A percentile compares a stretch with the other conserved stretches of the same genome.
Conservation (phyloP, 495 filamentous ascomycete species). For the Amphirosellinia nigrospora region DNA sequence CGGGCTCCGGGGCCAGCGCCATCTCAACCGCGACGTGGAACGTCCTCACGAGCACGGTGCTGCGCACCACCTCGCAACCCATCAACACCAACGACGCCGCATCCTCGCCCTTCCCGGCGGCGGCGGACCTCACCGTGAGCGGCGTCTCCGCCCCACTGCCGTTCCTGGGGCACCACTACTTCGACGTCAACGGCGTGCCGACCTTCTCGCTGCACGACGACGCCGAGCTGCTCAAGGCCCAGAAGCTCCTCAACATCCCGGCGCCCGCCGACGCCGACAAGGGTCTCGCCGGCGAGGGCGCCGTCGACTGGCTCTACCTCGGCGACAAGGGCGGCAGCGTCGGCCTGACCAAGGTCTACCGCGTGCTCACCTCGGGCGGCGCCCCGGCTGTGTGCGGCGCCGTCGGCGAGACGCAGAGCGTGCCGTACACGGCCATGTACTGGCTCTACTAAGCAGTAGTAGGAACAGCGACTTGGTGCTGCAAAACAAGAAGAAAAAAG, state of each 20-base stretch:
- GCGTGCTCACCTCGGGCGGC: conserved; percentile 72
- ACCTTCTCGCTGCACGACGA: conserved; percentile 61
- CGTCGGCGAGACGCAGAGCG: conserved; percentile 48
- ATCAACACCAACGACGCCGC: conserved; percentile 45
- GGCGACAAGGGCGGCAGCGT: conserved; percentile 53
- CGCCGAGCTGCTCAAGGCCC: conserved; percentile 47
- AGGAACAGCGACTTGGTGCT: not conserved
- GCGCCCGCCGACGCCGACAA: conserved; percentile 57
- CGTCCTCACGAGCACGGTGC: conserved; percentile 38
- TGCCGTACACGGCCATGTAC: conserved; percentile 74
- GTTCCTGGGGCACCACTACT: conserved; percentile 70
- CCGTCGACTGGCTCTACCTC: conserved; percentile 72
- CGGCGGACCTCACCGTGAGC: conserved; percentile 42
- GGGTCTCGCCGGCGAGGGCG: conserved; percentile 51
- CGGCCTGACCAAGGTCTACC: conserved; percentile 64
- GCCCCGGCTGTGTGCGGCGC: conserved; percentile 54
- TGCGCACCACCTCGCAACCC: conserved; percentile 43
- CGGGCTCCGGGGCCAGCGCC: conserved; percentile 38
- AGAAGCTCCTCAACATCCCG: conserved; percentile 52
- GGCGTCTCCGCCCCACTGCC: conserved; percentile 38
- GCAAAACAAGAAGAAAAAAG: not conserved
- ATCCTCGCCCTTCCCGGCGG: conserved; percentile 49
- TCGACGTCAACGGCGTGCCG: conserved; percentile 57
- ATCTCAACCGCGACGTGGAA: conserved; percentile 39
- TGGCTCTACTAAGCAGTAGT: conserved; percentile 61